phyloP scores from a whole-genome alignment of 2,329 filamentous ascomycete species.

The Neofusicoccum parvum region DNA sequence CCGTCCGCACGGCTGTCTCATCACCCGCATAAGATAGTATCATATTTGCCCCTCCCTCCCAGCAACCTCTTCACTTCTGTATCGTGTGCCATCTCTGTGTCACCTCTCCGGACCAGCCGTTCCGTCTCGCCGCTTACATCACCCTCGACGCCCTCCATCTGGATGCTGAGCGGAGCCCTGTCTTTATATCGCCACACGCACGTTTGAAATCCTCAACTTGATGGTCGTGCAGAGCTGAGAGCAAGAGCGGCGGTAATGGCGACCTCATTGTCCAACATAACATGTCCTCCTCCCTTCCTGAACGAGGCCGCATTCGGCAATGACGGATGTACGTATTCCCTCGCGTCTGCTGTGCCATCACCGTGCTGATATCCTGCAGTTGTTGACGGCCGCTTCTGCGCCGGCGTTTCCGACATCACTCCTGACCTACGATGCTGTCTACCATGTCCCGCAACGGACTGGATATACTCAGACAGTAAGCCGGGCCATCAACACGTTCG shows the following conservation, averaged over 20 bases:
- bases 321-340: slow-evolving; percentile 65
- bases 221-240: slow-evolving; percentile 11
- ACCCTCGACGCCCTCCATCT: not conserved
- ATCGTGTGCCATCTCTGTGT: slow-evolving; percentile 13
- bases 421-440: slow-evolving; percentile 72
- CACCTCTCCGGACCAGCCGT: not conserved
- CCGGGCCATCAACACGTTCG: not conserved
- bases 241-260: slow-evolving; percentile 30
- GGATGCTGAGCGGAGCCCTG: not conserved
- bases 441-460: slow-evolving; percentile 85
- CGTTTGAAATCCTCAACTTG: not conserved
- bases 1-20: slow-evolving; percentile 30
- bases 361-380: slow-evolving; percentile 47
- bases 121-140: not conserved
- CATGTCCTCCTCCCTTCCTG: slow-evolving; percentile 70
- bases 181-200: not conserved
- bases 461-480: slow-evolving; percentile 64
- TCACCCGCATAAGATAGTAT: slow-evolving; percentile 28
- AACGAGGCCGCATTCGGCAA: slow-evolving; percentile 62
- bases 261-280: slow-evolving; percentile 33
- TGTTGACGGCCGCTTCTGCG: slow-evolving; percentile 60
- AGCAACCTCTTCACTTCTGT: slow-evolving; percentile 10
- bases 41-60: slow-evolving; percentile 25
- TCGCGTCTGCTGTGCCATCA: slow-evolving; percentile 1
- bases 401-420: slow-evolving; percentile 45